Conservation (phyloP, 2,329 filamentous ascomycete genomes). For the Neoascochyta sp. region DNA sequence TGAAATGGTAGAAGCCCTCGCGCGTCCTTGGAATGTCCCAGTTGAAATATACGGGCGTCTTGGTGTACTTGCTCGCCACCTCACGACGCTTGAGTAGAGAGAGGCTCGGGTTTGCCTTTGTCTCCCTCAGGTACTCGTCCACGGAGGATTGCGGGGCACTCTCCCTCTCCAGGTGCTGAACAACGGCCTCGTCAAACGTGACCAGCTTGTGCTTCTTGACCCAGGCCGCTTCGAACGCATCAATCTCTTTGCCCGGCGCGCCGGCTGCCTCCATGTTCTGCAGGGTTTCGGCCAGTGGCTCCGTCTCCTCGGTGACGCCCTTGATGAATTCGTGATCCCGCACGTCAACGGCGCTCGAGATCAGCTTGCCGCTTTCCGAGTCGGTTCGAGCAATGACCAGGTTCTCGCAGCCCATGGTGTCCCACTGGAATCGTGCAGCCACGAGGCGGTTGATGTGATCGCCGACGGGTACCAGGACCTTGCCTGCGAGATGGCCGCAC, state of each 20-base stretch:
- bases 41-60: conserved; percentile 71
- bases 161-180: conserved; percentile 66
- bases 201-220: conserved; percentile 80
- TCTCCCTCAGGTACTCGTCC: conserved; percentile 62
- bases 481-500: conserved; percentile 93
- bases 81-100: conserved; percentile 73
- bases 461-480: conserved; percentile 87
- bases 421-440: conserved; percentile 94
- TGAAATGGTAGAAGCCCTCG: conserved; percentile 91
- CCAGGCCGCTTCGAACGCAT: conserved; percentile 82
- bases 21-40: conserved; percentile 91
- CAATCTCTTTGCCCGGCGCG: conserved; percentile 73
- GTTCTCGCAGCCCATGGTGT: conserved; percentile 95
- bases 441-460: conserved; percentile 96
- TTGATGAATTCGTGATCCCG: conserved; percentile 97
- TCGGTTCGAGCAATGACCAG: conserved; percentile 93
- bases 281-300: conserved; percentile 81
- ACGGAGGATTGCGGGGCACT: conserved; percentile 62
- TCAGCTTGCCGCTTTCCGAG: conserved; percentile 85
- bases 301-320: conserved; percentile 72
- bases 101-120: conserved; percentile 64
- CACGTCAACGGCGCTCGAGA: conserved; percentile 87
- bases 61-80: conserved; percentile 65
- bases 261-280: conserved; percentile 85
- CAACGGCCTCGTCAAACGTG: conserved; percentile 87